Evolutionary conservation across 1,284 basidiomycete species (phyloP), one percentile per base, ranked within the genome.

Genomic region (Rugosomyces carneus): DNA sequence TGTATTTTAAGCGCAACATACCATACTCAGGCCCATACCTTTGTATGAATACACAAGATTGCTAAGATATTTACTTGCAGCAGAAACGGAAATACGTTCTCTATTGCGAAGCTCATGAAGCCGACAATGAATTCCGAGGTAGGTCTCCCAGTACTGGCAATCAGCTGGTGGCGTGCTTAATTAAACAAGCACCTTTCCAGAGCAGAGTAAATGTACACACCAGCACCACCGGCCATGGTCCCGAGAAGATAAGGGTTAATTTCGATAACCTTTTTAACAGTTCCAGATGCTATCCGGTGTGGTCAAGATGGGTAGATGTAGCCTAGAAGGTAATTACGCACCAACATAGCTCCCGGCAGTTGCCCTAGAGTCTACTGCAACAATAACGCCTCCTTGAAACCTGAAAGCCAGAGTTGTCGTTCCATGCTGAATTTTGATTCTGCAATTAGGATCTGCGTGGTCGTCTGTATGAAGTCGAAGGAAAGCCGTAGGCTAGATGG

Each of bases 1-100:
- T n/a, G 10, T 9, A 10, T 40, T 34, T 31, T n/a, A 4, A 34
- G 31, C 13, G 36, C 23, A 36, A 40, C 77, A 29, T 49, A 91
- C 91, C 95, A 99, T 99, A 63, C 92, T 95, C 50, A 99, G 70
- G 3, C 96, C 96, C 94, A 96, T 98, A 10, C 96, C 96, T 70
- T 99, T 99, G 77, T 99, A 99, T 49, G 85, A 79, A 68, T 98
- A 99, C 5, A 99, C 93, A 44, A 99, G 83, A 62, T 99, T 99
- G 68, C 89, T 89, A 47, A 99, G 77, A 65, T 94, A 96, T 66
- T 99, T 99, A 69, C 89, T 93, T 5, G 96, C 96, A 15, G 96
- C 96, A 10, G 96, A 96, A 15, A 99, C 96, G 15, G 93, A 96
- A 64, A 99, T 99, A 41, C 95, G 84, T 69, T 99, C 94, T 62